Percentiles rank a stretch among this genome's conserved stretches.
phyloP scores from a whole-genome alignment of 2,329 filamentous ascomycete genomes.

The Ophiobolus disseminans region DNA sequence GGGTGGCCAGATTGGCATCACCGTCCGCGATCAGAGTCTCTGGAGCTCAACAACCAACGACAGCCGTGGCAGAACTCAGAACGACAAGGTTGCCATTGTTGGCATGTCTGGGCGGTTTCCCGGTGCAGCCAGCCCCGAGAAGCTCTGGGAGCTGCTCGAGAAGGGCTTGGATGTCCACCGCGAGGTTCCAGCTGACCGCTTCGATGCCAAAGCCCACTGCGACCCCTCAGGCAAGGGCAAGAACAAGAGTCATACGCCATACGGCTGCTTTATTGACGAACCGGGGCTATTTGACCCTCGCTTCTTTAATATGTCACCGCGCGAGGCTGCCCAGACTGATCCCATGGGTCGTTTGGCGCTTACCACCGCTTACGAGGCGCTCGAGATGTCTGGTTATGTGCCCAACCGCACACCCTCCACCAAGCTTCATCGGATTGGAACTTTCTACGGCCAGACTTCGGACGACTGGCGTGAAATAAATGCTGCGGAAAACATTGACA shows the following conservation, averaged over 20 bases:
- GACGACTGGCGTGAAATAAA: slow-evolving; percentile 82
- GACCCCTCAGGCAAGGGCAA: slow-evolving; percentile 75
- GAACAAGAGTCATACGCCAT: slow-evolving; percentile 79
- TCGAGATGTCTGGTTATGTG: slow-evolving; percentile 81
- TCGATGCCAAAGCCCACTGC: slow-evolving; percentile 73
- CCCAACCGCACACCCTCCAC: slow-evolving; percentile 74
- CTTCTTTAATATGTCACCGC: slow-evolving; percentile 87
- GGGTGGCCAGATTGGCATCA: slow-evolving; percentile 55
- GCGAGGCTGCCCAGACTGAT: slow-evolving; percentile 80
- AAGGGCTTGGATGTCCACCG: slow-evolving; percentile 78
- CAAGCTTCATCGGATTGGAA: slow-evolving; percentile 69
- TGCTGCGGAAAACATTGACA: slow-evolving; percentile 73
- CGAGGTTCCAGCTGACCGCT: slow-evolving; percentile 72
- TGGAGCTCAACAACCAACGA: slow-evolving; percentile 49
- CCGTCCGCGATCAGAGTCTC: slow-evolving; percentile 53
- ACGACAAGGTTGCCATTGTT: slow-evolving; percentile 82
- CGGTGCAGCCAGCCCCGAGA: slow-evolving; percentile 72
- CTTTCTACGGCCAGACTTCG: slow-evolving; percentile 77
- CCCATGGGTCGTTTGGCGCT: slow-evolving; percentile 81
- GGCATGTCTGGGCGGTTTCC: slow-evolving; percentile 82
- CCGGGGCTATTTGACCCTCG: slow-evolving; percentile 80
- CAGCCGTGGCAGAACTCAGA: slow-evolving; percentile 55
- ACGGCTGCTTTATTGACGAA: slow-evolving; percentile 77
- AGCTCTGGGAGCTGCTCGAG: slow-evolving; percentile 76
- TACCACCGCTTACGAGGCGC: slow-evolving; percentile 78